Evolutionary conservation across 345 rosid species (phyloP), one percentile per base, ranked within the genome.

Genomic region (Cardamine chenopodiifolia): DNA sequence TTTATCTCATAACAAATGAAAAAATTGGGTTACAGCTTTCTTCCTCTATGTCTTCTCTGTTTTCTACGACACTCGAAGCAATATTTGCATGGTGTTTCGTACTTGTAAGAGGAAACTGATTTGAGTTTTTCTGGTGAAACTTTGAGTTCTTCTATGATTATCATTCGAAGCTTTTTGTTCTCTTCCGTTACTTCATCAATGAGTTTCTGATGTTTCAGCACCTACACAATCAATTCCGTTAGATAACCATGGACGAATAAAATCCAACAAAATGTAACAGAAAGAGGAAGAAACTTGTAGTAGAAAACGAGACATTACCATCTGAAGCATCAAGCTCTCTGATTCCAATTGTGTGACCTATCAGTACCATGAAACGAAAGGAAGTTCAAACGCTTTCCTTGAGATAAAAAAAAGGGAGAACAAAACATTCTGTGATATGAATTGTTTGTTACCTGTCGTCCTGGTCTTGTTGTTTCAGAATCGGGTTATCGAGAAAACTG

Each of bases 41-140:
- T 18, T 75, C 63, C 68, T 68, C 84, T 83, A 67, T 72, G 81
- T 81, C 79, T 87, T 78, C 99, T 88, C 68, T 85, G 96, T 80
- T 88, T 95, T 82, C 99, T 88, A 74, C 96, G 86, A 82, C 97
- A 92, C 62, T 95, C 83, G 20, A 95, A 91, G 80, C 99, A 90
- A 74, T 92, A 87, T 6, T 72, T 58, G 75, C 97, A 90, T 10
- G 89, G 81, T 59, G 85, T 56, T 63, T 64, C 75, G 62, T 56
- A 70, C 71, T 71, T 82, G 49, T 68, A 68, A 15, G 90, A 74
- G 67, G 79, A 68, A 67, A 87, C 71, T 47, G 60, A 66, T 61
- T 83, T 84, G 20, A 95, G 82, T 81, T 87, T 92, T 79, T 86
- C 75, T 0, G 89, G 85, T 66, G 99, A 80, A 69, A 90, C 70